Evolutionary conservation across 352 stramenopile genomes (phyloP).

Genomic region (Globisporangium alternatum): DNA sequence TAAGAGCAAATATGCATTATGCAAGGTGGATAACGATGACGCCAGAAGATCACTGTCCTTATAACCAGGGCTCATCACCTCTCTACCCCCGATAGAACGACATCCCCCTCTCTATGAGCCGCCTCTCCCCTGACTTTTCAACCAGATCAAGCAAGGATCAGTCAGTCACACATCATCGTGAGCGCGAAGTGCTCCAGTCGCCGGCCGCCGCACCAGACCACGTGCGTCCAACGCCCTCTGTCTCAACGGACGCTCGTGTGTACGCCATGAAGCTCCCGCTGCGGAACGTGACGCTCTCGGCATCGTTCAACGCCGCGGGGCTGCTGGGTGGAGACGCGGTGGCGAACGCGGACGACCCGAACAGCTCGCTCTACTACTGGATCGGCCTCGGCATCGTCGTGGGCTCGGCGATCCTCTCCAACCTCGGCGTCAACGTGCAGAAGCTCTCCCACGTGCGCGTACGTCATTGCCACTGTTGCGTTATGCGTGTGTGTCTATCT

Average conservation of each 20-base stretch:
- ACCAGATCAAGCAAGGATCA: no score
- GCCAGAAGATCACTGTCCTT: not conserved
- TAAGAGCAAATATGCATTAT: not conserved
- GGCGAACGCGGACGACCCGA: conserved; percentile 19
- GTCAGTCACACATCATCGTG: not conserved
- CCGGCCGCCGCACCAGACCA: not conserved
- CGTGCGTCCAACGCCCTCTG: not conserved
- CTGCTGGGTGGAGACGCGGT: conserved; percentile 4
- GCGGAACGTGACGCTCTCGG: conserved; percentile 15
- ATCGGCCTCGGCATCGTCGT: conserved; percentile 80
- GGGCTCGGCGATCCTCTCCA: conserved; percentile 76
- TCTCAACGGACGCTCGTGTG: not conserved
- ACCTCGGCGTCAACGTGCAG: conserved; percentile 84
- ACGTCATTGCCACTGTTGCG: conserved; percentile 13
- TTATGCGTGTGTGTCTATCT: not conserved
- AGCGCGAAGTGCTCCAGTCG: not conserved
- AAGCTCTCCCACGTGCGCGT: conserved; percentile 84
- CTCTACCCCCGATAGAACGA: not conserved
- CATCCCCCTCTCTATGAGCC: conserved; percentile 2
- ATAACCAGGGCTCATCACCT: not conserved
- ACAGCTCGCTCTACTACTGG: conserved; percentile 77
- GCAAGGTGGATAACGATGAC: not conserved
- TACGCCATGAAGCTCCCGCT: conserved; percentile 15
- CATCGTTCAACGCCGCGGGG: conserved; percentile 11
- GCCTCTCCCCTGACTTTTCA: conserved; percentile 7